A percentile compares a stretch with the other conserved stretches of the same genome.
phyloP scores from a whole-genome alignment of 495 filamentous ascomycete species.

The Podospora comata region DNA sequence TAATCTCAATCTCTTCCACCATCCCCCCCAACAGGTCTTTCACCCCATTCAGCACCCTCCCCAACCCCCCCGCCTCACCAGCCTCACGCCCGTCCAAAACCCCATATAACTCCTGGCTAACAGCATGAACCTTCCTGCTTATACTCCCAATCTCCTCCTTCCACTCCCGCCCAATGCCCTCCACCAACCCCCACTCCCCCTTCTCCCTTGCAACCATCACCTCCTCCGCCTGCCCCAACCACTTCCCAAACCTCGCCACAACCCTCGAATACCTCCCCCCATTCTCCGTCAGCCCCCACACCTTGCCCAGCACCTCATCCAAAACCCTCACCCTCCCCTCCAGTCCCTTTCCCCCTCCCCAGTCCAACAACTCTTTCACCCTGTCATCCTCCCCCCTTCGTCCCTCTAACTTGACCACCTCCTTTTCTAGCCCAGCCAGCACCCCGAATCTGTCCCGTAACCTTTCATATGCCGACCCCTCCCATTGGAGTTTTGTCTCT shows the following conservation, averaged over 20 bases:
- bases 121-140: constrained; percentile 42
- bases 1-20: constrained; percentile 46
- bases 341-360: constrained; percentile 34
- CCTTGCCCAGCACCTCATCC: constrained; percentile 47
- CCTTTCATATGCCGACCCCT: constrained; percentile 42
- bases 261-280: constrained; percentile 49
- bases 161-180: constrained; percentile 40
- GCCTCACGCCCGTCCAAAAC: constrained; percentile 20
- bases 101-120: constrained; percentile 37
- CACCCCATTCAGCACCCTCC: constrained; percentile 38
- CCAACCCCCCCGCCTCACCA: constrained; percentile 22
- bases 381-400: constrained; percentile 36
- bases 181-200: constrained; percentile 25
- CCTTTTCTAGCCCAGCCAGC: constrained; percentile 34
- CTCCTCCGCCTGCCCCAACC: constrained; percentile 43
- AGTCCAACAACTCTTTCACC: constrained; percentile 37
- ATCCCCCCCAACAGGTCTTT: constrained; percentile 43
- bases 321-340: constrained; percentile 51
- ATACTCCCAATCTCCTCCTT: constrained; percentile 41
- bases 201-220: constrained; percentile 37
- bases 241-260: constrained; percentile 50
- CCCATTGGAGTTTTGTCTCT: constrained; percentile 40
- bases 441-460: constrained; percentile 41
- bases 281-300: constrained; percentile 48
- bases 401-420: constrained; percentile 33